A percentile compares a stretch with the other conserved stretches of the same genome.
phyloP scores from a whole-genome alignment of 257 asterid species.

The Solanum dulcamara region DNA sequence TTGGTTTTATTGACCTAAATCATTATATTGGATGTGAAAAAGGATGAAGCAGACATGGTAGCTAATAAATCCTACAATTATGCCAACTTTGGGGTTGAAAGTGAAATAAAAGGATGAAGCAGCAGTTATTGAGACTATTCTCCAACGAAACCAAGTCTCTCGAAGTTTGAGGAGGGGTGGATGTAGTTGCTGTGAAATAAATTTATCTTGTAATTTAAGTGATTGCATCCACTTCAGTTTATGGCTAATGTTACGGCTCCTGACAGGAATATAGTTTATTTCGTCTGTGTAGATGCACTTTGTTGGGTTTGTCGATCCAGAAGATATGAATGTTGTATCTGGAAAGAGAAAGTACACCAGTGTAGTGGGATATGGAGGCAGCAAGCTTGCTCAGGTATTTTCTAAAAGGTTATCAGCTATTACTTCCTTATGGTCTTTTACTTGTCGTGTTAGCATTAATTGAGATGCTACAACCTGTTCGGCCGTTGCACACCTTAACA shows the following conservation, averaged over 20 bases:
- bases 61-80: neutral
- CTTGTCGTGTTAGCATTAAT: neutral
- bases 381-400: conserved; percentile 88
- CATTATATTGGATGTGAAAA: neutral
- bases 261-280: neutral
- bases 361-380: conserved; percentile 66
- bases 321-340: conserved; percentile 86
- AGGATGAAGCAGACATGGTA: neutral
- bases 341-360: conserved; percentile 78
- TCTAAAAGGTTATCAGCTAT: neutral
- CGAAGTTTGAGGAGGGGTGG: neutral
- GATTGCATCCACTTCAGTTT: neutral
- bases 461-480: neutral
- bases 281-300: conserved; percentile 57
- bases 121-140: neutral
- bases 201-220: neutral
- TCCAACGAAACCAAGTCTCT: neutral
- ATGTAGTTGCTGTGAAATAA: neutral
- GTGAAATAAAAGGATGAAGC: neutral
- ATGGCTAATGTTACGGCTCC: neutral
- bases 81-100: neutral
- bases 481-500: neutral
- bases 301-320: conserved; percentile 93
- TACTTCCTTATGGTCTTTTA: neutral
- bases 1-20: neutral